These are phyloP conservation scores for Colletotrichum horii DNA, from an alignment of 2,329 filamentous ascomycete genomes.

Conservation along the genomic window DNA sequence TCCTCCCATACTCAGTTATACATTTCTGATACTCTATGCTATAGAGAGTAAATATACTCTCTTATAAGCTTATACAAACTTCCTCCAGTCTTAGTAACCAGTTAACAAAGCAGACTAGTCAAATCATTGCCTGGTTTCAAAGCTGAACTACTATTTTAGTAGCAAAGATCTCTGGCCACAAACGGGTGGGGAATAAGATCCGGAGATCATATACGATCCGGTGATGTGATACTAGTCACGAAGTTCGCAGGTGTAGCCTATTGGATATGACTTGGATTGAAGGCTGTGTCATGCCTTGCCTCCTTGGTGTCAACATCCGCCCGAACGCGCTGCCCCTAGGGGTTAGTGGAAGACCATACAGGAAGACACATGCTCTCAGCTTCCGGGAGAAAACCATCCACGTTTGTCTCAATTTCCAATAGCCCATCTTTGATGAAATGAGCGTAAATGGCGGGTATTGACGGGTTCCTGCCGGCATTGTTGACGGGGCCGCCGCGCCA, in stretches of 20 bases:
- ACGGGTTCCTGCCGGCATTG: accelerated
- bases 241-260: accelerated
- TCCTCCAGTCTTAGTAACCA: background rate
- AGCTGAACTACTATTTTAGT: too few species aligned
- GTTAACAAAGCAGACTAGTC: accelerated
- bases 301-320: accelerated
- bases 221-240: too few species aligned
- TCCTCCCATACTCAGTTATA: too few species aligned
- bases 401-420: accelerated
- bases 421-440: accelerated
- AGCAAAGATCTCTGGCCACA: too few species aligned
- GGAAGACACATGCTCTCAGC: accelerated
- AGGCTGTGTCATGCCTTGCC: accelerated
- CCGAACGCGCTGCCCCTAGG: accelerated
- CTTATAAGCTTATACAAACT: accelerated
- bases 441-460: accelerated
- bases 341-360: accelerated
- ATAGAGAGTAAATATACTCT: accelerated
- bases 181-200: too few species aligned
- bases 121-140: accelerated
- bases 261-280: background rate
- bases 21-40: background rate
- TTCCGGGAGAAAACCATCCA: accelerated
- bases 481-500: background rate
- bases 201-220: too few species aligned